Conservation (phyloP, 768 basidiomycete species). For the Sistotremastrum niveocremeum region DNA sequence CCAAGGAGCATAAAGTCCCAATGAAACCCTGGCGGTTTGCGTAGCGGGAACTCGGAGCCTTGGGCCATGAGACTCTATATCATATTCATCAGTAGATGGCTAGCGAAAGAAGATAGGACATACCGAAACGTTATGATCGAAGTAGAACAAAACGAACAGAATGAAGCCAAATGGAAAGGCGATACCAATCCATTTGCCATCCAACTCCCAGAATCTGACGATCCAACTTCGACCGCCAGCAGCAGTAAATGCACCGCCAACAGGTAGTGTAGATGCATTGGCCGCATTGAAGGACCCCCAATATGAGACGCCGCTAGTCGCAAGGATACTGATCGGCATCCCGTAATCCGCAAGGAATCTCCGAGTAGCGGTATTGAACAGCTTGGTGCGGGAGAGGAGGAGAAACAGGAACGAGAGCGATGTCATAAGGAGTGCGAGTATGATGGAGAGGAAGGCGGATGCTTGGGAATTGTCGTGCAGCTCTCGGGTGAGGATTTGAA, state of each 20-base stretch:
- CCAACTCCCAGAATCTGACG: constrained; percentile 79
- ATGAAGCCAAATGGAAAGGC: constrained; percentile 82
- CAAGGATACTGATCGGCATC: constrained; percentile 78
- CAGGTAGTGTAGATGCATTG: constrained; percentile 53
- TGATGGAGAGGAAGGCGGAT: constrained; percentile 48
- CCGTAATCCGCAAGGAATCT: constrained; percentile 78
- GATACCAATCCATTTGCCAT: constrained; percentile 79
- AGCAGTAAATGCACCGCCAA: constrained; percentile 53
- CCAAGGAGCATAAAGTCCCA: constrained; percentile 88
- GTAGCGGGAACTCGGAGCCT: constrained; percentile 73
- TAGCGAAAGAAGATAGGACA: constrained; percentile 20
- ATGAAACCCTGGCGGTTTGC: constrained; percentile 82
- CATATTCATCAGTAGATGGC: not conserved
- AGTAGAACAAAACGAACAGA: constrained; percentile 87
- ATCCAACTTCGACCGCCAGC: constrained; percentile 69
- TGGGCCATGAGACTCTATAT: constrained; percentile 81
- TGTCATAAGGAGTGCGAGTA: constrained; percentile 69
- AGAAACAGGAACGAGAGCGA: constrained; percentile 63
- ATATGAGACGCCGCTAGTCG: constrained; percentile 65
- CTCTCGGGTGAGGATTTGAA: constrained; percentile 71
- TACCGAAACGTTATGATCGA: constrained; percentile 89
- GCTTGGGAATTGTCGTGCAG: constrained; percentile 29
- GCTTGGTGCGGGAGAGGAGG: constrained; percentile 41
- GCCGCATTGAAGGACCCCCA: constrained; percentile 66
- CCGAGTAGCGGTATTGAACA: constrained; percentile 63